Evolutionary conservation across 2,329 filamentous ascomycete genomes (phyloP).

Genomic region (Pseudogymnoascus sp.): DNA sequence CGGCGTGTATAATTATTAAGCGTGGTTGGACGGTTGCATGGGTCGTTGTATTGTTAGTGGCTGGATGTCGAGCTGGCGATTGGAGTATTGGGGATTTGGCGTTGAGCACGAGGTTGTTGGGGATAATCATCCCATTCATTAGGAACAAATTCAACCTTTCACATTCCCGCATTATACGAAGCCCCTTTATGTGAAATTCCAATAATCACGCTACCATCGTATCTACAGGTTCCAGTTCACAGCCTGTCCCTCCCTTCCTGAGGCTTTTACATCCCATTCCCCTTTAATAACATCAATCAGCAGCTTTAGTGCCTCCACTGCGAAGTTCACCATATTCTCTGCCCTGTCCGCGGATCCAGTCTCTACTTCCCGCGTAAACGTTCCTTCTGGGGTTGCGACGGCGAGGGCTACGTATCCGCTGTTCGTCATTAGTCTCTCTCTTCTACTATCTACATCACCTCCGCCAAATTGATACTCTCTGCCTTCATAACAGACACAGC

Average conservation of each 20-base stretch:
- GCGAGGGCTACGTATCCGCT: slow-evolving; percentile 56
- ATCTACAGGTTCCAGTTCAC: not conserved
- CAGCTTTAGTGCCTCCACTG: slow-evolving; percentile 46
- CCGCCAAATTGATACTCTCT: not conserved
- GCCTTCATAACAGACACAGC: not conserved
- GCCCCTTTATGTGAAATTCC: not conserved
- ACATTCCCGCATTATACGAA: not conserved
- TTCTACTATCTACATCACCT: not conserved
- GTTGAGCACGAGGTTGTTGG: not conserved
- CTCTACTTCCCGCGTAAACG: slow-evolving; percentile 44
- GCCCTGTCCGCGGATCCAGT: slow-evolving; percentile 47
- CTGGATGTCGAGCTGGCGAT: not conserved
- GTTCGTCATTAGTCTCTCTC: not conserved
- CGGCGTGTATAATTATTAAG: not conserved
- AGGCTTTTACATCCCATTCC: slow-evolving; percentile 13
- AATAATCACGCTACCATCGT: not conserved
- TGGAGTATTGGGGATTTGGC: not conserved
- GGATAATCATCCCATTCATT: not conserved
- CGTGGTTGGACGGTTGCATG: not conserved
- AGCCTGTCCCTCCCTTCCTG: not conserved
- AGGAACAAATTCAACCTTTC: not conserved
- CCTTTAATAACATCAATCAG: slow-evolving; percentile 45
- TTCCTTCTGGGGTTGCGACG: slow-evolving; percentile 45
- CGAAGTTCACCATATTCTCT: slow-evolving; percentile 56
- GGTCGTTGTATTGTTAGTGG: not conserved